A percentile compares a stretch with the other conserved stretches of the same genome.
These are phyloP conservation scores for Botrytis fabae DNA, from an alignment of 2,329 filamentous ascomycete genomes.

Conservation along the genomic window DNA sequence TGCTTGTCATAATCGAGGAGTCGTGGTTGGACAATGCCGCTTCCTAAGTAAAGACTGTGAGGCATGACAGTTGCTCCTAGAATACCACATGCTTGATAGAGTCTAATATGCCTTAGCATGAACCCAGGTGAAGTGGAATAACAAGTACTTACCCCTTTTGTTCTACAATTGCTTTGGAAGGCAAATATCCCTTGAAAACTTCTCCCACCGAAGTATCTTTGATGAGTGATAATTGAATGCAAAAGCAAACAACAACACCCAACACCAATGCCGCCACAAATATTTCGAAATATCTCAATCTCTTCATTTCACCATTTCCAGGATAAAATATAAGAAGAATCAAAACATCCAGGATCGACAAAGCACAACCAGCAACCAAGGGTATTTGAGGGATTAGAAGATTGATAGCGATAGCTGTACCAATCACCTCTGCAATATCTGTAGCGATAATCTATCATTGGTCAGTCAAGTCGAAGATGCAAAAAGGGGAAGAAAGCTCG, in stretches of 20 bases:
- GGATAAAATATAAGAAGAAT: conserved; percentile 67
- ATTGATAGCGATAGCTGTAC: conserved; percentile 69
- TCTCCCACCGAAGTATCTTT: conserved; percentile 54
- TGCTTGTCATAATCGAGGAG: conserved; percentile 63
- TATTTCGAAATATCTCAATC: conserved; percentile 62
- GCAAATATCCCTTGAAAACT: conserved; percentile 65
- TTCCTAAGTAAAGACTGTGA: conserved; percentile 67
- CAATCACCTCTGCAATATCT: conserved; percentile 62
- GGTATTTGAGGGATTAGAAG: conserved; percentile 63
- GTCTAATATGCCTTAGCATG: conserved; percentile 38
- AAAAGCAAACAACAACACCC: conserved; percentile 70
- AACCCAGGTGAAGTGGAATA: background rate
- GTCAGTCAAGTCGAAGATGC: conserved; percentile 22
- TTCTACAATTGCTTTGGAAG: conserved; percentile 59
- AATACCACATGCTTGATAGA: conserved; percentile 74
- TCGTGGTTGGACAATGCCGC: conserved; percentile 67
- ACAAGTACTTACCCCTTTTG: conserved; percentile 49
- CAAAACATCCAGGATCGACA: conserved; percentile 69
- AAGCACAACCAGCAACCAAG: conserved; percentile 65
- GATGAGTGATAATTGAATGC: conserved; percentile 66
- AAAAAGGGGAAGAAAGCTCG: conserved; percentile 11
- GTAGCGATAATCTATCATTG: conserved; percentile 53
- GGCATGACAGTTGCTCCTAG: conserved; percentile 76
- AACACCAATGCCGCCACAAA: conserved; percentile 64
- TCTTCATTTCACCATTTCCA: conserved; percentile 57